Base-by-base conservation (phyloP, 306 rosid genomes). In the Hippophae tibetana region DNA sequence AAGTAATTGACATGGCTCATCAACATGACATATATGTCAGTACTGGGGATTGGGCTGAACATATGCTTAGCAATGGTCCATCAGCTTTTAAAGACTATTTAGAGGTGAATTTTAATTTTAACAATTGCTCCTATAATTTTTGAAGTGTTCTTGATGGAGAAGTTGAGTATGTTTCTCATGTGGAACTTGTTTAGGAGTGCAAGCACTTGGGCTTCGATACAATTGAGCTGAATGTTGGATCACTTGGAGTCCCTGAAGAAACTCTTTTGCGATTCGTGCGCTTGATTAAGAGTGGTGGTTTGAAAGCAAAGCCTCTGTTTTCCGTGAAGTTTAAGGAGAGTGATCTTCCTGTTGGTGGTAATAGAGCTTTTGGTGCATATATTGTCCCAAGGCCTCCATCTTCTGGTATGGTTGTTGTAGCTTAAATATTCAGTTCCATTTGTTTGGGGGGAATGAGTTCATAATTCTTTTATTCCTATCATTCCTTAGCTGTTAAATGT, bases 1-100 rank as follows among this genome's bases (percentile, higher is more conserved):
- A 87, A 63, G 79, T 92, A 64, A 83, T 84, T 57, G 87, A 85
- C 45, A 77, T 74, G 76, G 98, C 98, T 18, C 98, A 87, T 62
- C 72, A 71, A 52, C 95, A 92, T 61, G 77, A 81, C 38, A 68
- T 92, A 7, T 92, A 85, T 76, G 98, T 92, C 47, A 87, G 98
- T 59, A 92, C 96, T 0, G 96, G 98, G 2, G 92, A 83, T 41
- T 92, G 98, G 96, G 95, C 96, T 41, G 98, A 90, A 48, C 86
- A 90, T 60, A 9, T 73, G 49, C 78, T 76, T 63, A 81, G 77
- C 9, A 79, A 83, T 76, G 89, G 81, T 51, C 96, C 89, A 7
- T 79, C 89, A 0, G 87, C 71, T 63, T 92, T 92, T 73, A 81
- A 74, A 42, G 79, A 83, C 12, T 87, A 85, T 48, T 72, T 92